A percentile compares a stretch with the other conserved stretches of the same genome.
Evolutionary conservation across 169 alveolate species (phyloP).

Genomic region (Plasmodium sp.): DNA sequence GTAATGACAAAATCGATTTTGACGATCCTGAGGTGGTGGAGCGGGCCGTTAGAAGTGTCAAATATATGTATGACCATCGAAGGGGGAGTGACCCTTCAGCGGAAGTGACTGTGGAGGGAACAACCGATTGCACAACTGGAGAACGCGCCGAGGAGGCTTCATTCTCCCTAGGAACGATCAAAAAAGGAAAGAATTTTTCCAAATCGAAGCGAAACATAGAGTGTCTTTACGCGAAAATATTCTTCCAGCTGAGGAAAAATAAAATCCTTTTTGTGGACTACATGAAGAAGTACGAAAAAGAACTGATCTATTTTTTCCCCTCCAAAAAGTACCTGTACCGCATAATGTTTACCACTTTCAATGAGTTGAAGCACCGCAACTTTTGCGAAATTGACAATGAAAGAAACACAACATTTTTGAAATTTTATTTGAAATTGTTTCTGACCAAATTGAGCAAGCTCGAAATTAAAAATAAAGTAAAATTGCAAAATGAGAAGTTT

Average conservation of each 20-base stretch:
- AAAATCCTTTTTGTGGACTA: slow-evolving; percentile 2
- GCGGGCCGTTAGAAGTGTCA: slow-evolving; percentile 3
- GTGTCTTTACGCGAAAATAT: slow-evolving; percentile 7
- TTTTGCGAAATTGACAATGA: slow-evolving; percentile 24
- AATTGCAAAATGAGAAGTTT: slow-evolving; percentile 35
- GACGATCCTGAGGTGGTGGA: not conserved
- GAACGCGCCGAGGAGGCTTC: not conserved
- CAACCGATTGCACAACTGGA: not conserved
- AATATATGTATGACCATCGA: slow-evolving; percentile 16
- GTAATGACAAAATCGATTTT: not conserved
- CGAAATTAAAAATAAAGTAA: slow-evolving; percentile 32
- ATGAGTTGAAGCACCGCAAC: not conserved
- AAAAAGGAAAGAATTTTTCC: slow-evolving; percentile 17
- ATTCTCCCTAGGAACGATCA: slow-evolving; percentile 6
- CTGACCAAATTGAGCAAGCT: slow-evolving; percentile 19
- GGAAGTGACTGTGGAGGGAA: not conserved
- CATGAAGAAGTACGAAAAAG: slow-evolving; percentile 14
- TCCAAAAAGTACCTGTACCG: slow-evolving; percentile 33
- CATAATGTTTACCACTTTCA: slow-evolving; percentile 12
- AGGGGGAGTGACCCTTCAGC: not conserved
- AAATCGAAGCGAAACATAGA: slow-evolving; percentile 31
- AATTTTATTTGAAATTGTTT: slow-evolving; percentile 19
- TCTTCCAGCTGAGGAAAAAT: slow-evolving; percentile 10
- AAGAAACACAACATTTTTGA: not conserved
- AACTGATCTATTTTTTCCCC: slow-evolving; percentile 47